A percentile compares a stretch with the other conserved stretches of the same genome.
phyloP scores from a whole-genome alignment of 495 filamentous ascomycete genomes.

The Aspergillus conjunctus region DNA sequence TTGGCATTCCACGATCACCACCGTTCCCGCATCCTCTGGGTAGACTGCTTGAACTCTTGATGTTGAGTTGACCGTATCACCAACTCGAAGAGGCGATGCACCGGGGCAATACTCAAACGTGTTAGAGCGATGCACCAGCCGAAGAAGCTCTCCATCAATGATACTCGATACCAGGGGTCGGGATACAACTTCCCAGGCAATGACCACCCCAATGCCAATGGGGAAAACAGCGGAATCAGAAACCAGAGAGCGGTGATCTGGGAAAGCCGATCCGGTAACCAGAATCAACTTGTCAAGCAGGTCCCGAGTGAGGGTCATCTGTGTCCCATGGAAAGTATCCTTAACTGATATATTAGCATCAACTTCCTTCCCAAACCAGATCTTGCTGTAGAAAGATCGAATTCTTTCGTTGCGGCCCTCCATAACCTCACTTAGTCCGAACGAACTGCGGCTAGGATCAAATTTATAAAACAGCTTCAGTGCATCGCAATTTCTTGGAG shows the following conservation, averaged over 20 bases:
- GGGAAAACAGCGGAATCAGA: conserved; percentile 20
- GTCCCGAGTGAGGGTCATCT: conserved; percentile 21
- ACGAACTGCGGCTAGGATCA: conserved; percentile 72
- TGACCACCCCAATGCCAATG: conserved; percentile 29
- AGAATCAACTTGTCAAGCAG: conserved; percentile 11
- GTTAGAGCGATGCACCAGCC: conserved; percentile 38
- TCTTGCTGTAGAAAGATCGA: conserved; percentile 88
- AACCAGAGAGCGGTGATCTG: conserved; percentile 16
- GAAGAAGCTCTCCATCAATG: conserved; percentile 35
- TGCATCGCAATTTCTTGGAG: conserved; percentile 1
- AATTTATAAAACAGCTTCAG: conserved; percentile 76
- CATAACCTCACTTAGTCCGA: conserved; percentile 83
- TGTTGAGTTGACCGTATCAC: conserved; percentile 27
- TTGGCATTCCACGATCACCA: conserved; percentile 28
- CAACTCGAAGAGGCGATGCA: conserved; percentile 27
- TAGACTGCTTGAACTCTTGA: conserved; percentile 26
- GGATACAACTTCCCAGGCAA: conserved; percentile 37
- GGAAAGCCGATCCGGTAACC: conserved; percentile 18
- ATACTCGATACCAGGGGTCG: conserved; percentile 27
- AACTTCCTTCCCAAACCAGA: conserved; percentile 79
- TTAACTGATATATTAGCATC: conserved; percentile 2
- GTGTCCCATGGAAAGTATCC: conserved; percentile 53
- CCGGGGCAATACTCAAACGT: conserved; percentile 27
- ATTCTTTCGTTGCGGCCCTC: conserved; percentile 80
- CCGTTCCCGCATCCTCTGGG: conserved; percentile 29